Percentiles rank a stretch among this genome's conserved stretches.
Evolutionary conservation across 345 rosid genomes (phyloP).

Genomic region (Corchorus capsularis): DNA sequence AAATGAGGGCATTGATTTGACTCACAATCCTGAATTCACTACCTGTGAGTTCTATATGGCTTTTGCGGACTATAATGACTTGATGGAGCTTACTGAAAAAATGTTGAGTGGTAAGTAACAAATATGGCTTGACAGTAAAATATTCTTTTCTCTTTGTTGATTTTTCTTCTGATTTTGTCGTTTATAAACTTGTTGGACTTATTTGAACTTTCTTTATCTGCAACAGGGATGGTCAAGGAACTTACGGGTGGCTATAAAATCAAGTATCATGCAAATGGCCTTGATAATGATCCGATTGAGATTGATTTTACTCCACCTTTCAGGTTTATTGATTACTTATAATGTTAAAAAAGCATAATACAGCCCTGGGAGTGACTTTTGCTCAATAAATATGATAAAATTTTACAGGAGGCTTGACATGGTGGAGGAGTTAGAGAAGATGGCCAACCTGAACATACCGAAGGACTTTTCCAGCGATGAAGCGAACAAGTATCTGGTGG

Average conservation of each 20-base stretch:
- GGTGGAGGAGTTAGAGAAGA: constrained; percentile 85
- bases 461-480: constrained; percentile 82
- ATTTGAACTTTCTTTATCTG: constrained; percentile 10
- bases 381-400: not conserved
- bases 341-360: not conserved
- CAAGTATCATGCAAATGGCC: constrained; percentile 84
- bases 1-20: constrained; percentile 97
- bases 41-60: constrained; percentile 99
- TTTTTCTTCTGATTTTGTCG: not conserved
- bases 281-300: constrained; percentile 85
- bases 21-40: constrained; percentile 98
- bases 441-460: constrained; percentile 86
- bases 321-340: constrained; percentile 50
- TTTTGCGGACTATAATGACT: constrained; percentile 89
- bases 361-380: not conserved
- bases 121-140: not conserved
- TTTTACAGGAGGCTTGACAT: constrained; percentile 76
- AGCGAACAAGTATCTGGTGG: constrained; percentile 70
- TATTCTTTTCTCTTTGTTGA: constrained; percentile 1
- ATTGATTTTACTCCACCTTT: constrained; percentile 96
- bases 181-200: not conserved
- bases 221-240: constrained; percentile 83
- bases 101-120: constrained; percentile 75
- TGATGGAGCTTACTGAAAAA: constrained; percentile 86
- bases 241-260: constrained; percentile 89